Conservation (phyloP, 352 stramenopile genomes). For the Phytophthora pseudosyringae region DNA sequence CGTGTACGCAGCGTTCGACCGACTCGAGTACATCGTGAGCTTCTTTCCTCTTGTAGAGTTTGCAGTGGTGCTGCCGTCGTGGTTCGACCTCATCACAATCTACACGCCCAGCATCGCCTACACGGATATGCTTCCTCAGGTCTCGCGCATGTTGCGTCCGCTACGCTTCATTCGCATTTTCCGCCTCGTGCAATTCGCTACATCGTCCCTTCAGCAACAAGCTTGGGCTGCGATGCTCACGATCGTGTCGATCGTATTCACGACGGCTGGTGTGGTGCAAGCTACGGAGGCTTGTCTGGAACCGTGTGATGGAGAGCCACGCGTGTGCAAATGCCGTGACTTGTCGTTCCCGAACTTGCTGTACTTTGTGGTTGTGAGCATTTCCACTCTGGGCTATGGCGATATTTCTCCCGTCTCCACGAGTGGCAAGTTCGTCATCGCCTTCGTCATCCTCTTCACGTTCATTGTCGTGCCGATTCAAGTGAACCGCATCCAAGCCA, state of each 20-base stretch:
- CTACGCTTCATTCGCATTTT: constrained; percentile 76
- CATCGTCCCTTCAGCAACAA: constrained; percentile 75
- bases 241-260: constrained; percentile 74
- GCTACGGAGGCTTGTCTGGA: constrained; percentile 64
- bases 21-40: constrained; percentile 57
- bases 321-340: constrained; percentile 57
- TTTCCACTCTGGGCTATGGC: constrained; percentile 86
- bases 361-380: constrained; percentile 88
- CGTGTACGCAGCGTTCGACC: constrained; percentile 69
- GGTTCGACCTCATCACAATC: constrained; percentile 44
- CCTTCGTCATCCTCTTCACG: constrained; percentile 85
- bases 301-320: constrained; percentile 29
- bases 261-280: constrained; percentile 70
- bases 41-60: constrained; percentile 68
- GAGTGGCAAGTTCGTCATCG: constrained; percentile 76
- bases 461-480: constrained; percentile 85
- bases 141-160: constrained; percentile 52
- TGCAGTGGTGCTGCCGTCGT: constrained; percentile 68
- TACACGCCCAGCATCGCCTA: constrained; percentile 26
- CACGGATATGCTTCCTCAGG: constrained; percentile 25
- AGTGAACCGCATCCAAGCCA: constrained; percentile 75
- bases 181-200: constrained; percentile 77
- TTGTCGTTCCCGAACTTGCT: constrained; percentile 77
- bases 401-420: constrained; percentile 75
- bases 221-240: constrained; percentile 67